Evolutionary conservation across 768 basidiomycete species (phyloP), one percentile per base, ranked within the genome.

Genomic region (Psilocybe cubensis): DNA sequence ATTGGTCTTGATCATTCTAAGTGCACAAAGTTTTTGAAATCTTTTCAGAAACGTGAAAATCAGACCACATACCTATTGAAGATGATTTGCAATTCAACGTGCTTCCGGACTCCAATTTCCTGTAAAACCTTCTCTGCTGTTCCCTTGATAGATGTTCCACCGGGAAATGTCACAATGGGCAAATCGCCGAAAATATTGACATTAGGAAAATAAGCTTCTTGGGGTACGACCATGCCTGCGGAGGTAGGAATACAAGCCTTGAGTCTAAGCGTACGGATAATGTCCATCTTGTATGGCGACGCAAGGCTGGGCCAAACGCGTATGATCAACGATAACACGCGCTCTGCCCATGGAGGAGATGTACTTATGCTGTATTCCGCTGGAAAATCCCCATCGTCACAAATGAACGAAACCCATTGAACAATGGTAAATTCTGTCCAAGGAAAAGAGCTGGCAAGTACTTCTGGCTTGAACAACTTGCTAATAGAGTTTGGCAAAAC

Each of bases 41-140:
- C n/a, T n/a, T n/a, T n/a, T n/a, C 20, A 27, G 24, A 6, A 43
- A 9, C 24, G 25, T 5, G 7, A 31, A 9, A 40, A 21, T 4
- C 23, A 28, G 10, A 50, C n/a, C 2, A 25, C 35, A 17, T 1
- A 91, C 88, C 95, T 81, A 52, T 89, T 84, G 68, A 99, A 99
- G n/a, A 99, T 82, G 2, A 97, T 77, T 69, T 98, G 95, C 1
- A 98, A 78, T 58, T 98, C 92, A 6, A 98, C 94, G 61, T 96
- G 94, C 68, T 87, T 92, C 17, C 94, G 83, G 10, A 98, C 92
- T 10, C 94, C 96, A 0, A 98, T 74, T 1, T 80, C 82, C 25
- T 83, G 76, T 5, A 94, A 72, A 2, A 93, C 70, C 60, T 83
- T 88, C 67, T 96, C 94, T 62, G 93, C 68, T 4, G 77, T 71